phyloP scores from a whole-genome alignment of 1,284 basidiomycete species.

The Ustilago esculenta region DNA sequence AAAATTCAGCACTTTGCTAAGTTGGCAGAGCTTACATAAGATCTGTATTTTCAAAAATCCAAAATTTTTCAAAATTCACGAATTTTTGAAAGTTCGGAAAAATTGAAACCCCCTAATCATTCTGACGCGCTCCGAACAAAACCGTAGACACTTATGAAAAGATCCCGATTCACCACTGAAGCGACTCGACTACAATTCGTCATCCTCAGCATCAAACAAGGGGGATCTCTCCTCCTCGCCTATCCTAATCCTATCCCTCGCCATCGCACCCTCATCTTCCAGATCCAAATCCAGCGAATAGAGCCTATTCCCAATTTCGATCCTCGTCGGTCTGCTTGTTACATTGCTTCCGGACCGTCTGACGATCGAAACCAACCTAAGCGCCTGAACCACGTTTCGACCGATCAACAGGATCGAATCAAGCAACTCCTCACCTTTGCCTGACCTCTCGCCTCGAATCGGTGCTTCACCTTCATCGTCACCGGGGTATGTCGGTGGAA shows the following conservation, averaged over 20 bases:
- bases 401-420: conserved; percentile 64
- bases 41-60: too few species aligned
- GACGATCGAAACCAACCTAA: conserved; percentile 61
- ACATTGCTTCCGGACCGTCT: conserved; percentile 58
- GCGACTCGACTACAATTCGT: conserved; percentile 29
- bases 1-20: too few species aligned
- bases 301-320: conserved; percentile 55
- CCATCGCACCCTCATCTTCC: conserved; percentile 62
- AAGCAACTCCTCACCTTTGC: conserved; percentile 61
- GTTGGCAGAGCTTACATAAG: too few species aligned
- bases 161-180: too few species aligned
- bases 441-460: conserved; percentile 22
- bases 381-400: conserved; percentile 61
- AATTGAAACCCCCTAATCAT: too few species aligned
- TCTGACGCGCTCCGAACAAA: too few species aligned
- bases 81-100: too few species aligned
- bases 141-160: too few species aligned
- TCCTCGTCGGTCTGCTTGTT: conserved; percentile 53
- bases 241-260: conserved; percentile 61
- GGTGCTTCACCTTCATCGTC: conserved; percentile 1
- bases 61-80: too few species aligned
- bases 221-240: conserved; percentile 53
- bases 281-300: conserved; percentile 64
- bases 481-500: conserved; percentile 11
- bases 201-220: conserved; percentile 45